Base-by-base conservation (phyloP, 2,329 filamentous ascomycete species). In the Xylariomycetidae sp. region DNA sequence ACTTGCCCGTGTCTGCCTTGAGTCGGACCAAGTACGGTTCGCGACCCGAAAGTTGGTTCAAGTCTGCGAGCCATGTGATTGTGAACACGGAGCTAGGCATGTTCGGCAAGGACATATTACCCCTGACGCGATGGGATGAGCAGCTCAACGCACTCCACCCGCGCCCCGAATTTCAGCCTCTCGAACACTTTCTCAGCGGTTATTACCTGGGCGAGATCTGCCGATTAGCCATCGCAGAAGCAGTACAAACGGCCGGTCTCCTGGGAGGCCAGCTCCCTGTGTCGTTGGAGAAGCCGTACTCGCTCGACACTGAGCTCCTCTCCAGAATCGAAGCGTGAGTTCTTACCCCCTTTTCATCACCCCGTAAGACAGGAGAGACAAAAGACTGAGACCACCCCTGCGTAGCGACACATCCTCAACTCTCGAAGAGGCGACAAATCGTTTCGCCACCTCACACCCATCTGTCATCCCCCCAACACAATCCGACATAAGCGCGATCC, bases 61-160 rank as follows among this genome's bases (percentile, higher is more conserved):
- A 72, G 15, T 62, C 63, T 14, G 77, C 76, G 4, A 72, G 66
- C 36, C 74, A 82, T 45, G 76, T 82, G 36, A 74, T 83, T 39
- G 70, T 83, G 45, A 83, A 83, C 53, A 82, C 77, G 1, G 79
- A 83, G 54, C 56, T 82, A 20, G 72, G 77, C 45, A 82, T 83
- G 77, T 82, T 81, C 50, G 79, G 79, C 11, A 61, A 67, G 31
- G 70, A 62, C 36, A 67, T 80, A 30, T 57, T 82, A 16, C 77
- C 78, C 6, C 46, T 74, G 34, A 82, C 78, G 4, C 67, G 66
- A 43, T 84, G 79, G 78, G 80, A 84, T 42, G 53, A 58, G 13
- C 51, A 60, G 5, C 58, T 84, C 11, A 70, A 71, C 28, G 62
- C 62, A 3, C 62, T 56, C 0, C 79, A 63, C 31, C 54, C 67